Conservation (phyloP, 139 green algal species). For the Bryopsis sp. region DNA sequence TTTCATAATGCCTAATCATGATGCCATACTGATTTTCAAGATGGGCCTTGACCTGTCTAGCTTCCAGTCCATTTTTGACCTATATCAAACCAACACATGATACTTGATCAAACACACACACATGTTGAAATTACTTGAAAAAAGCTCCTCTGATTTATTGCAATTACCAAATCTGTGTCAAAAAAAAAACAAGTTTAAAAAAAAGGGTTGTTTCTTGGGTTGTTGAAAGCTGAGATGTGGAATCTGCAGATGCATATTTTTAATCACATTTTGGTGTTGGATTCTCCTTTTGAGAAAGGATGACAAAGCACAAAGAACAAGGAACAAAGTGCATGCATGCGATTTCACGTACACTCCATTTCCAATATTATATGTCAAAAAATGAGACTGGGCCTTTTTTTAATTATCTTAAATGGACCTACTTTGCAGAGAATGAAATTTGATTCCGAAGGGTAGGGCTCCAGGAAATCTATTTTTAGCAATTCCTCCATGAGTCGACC, state of each 20-base stretch:
- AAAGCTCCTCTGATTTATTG: background rate
- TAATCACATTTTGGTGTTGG: background rate
- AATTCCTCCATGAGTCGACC: conserved; percentile 55
- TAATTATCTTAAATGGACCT: background rate
- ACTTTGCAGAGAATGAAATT: conserved; percentile 97
- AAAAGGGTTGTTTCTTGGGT: background rate
- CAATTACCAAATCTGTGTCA: background rate
- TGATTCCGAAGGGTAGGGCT: conserved; percentile 81
- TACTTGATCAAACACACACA: background rate
- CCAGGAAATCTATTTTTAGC: conserved; percentile 64
- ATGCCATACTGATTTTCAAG: conserved; percentile 62
- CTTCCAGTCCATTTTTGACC: conserved; percentile 46
- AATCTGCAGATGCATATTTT: background rate
- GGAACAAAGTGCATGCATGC: background rate
- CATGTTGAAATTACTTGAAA: background rate
- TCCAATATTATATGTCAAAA: too few relatives aligned
- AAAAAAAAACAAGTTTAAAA: background rate
- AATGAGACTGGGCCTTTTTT: too few relatives aligned
- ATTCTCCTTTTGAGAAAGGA: background rate
- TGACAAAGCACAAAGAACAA: background rate
- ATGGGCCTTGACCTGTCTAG: conserved; percentile 63
- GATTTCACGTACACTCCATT: background rate
- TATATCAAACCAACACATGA: background rate
- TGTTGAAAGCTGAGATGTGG: background rate
- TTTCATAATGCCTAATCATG: conserved; percentile 90